A percentile compares a stretch with the other conserved stretches of the same genome.
Evolutionary conservation across 805 yeast genomes (phyloP).

Genomic region (Cyberlindnera subsufficiens): DNA sequence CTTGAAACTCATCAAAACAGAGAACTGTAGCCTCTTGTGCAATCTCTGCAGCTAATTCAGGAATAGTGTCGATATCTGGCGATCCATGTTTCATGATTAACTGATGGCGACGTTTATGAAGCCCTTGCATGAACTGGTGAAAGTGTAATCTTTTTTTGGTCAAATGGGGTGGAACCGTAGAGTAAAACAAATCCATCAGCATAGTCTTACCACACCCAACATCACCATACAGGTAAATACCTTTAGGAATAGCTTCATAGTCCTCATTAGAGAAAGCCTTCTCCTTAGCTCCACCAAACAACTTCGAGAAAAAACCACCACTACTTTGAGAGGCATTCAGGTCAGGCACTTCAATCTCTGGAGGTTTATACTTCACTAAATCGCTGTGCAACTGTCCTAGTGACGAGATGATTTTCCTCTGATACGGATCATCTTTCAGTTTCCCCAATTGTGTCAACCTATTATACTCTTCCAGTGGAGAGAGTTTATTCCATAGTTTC

Average conservation of each 20-base stretch:
- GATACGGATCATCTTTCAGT: slow-evolving; percentile 72
- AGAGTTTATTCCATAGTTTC: slow-evolving; percentile 11
- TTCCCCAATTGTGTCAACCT: slow-evolving; percentile 40
- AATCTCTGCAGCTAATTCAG: slow-evolving; percentile 76
- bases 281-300: slow-evolving; percentile 6
- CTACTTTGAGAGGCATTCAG: not conserved
- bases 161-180: slow-evolving; percentile 72
- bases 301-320: slow-evolving; percentile 32
- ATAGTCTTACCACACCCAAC: slow-evolving; percentile 98
- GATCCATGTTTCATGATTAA: slow-evolving; percentile 58
- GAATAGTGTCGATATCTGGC: slow-evolving; percentile 74
- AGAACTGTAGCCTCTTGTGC: slow-evolving; percentile 70
- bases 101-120: slow-evolving; percentile 83
- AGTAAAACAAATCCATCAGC: slow-evolving; percentile 93
- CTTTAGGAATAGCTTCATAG: slow-evolving; percentile 53
- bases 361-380: slow-evolving; percentile 55
- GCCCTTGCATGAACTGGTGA: slow-evolving; percentile 94
- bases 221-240: slow-evolving; percentile 92
- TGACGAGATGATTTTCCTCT: slow-evolving; percentile 62
- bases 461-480: slow-evolving; percentile 50
- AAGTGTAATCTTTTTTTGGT: slow-evolving; percentile 83
- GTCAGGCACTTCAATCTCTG: slow-evolving; percentile 49
- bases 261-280: slow-evolving; percentile 7
- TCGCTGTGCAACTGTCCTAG: slow-evolving; percentile 54
- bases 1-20: slow-evolving; percentile 97